Evolutionary conservation across 768 basidiomycete species (phyloP).

Genomic region (Saitozyma podzolica): DNA sequence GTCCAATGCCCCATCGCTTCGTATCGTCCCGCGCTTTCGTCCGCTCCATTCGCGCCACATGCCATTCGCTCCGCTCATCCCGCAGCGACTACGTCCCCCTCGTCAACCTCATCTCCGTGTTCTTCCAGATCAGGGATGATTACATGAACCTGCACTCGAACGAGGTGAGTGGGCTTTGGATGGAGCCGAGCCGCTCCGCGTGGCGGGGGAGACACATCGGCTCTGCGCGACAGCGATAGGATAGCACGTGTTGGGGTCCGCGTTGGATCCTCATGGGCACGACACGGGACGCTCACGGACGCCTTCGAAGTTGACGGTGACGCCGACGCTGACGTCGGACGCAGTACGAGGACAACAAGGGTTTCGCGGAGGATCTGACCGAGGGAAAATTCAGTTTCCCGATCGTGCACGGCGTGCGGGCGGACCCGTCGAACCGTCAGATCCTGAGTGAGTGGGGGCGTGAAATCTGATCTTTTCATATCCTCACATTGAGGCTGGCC

Average conservation of each 20-base stretch:
- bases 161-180: constrained; percentile 59
- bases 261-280: no score
- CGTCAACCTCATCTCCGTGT: constrained; percentile 90
- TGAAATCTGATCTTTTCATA: not conserved
- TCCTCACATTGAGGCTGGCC: not conserved
- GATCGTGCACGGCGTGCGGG: constrained; percentile 81
- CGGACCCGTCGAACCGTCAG: constrained; percentile 72
- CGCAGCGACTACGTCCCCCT: constrained; percentile 83
- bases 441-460: constrained; percentile 68
- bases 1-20: not conserved
- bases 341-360: constrained; percentile 72
- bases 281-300: no score
- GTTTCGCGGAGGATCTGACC: constrained; percentile 86
- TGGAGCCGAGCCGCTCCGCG: not conserved
- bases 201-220: not conserved
- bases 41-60: not conserved
- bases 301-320: not conserved
- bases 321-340: constrained; percentile 4
- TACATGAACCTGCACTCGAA: constrained; percentile 90
- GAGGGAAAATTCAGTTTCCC: constrained; percentile 99
- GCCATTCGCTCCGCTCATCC: no score
- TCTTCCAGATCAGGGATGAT: constrained; percentile 95
- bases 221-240: no score
- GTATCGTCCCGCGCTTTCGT: not conserved
- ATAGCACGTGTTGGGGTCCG: no score